Percentiles rank a stretch among this genome's conserved stretches.
These are phyloP conservation scores for Pharus latifolius DNA, from an alignment of 176 grass and related monocot genomes.

Conservation along the genomic window DNA sequence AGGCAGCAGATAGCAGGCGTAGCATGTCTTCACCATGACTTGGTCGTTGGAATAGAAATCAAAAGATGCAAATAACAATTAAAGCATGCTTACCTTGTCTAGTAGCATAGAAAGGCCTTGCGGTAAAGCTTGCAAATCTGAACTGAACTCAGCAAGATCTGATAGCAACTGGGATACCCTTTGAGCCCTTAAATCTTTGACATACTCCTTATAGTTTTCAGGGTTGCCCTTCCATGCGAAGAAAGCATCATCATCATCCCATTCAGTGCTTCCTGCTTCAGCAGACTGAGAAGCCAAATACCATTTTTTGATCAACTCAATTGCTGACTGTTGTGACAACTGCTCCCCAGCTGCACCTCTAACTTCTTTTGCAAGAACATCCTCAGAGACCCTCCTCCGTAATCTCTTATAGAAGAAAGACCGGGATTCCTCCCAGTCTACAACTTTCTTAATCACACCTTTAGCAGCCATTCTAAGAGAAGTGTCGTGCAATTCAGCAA, in stretches of 20 bases:
- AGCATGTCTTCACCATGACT: too few relatives aligned
- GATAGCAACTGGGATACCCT: conserved; percentile 18
- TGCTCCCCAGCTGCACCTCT: conserved; percentile 26
- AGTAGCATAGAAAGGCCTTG: conserved; percentile 35
- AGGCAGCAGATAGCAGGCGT: too few relatives aligned
- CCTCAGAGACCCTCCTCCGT: conserved; percentile 33
- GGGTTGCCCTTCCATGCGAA: conserved; percentile 41
- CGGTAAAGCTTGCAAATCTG: conserved; percentile 25
- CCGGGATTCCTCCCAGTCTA: conserved; percentile 39
- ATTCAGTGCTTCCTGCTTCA: not conserved
- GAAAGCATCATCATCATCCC: conserved; percentile 52
- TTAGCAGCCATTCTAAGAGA: conserved; percentile 47
- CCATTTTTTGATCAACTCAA: conserved; percentile 37
- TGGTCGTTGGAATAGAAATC: too few relatives aligned
- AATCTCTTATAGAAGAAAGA: conserved; percentile 51
- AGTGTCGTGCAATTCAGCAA: conserved; percentile 48
- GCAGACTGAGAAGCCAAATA: not conserved
- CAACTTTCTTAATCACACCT: too few relatives aligned
- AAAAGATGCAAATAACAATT: not conserved
- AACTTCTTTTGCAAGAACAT: conserved; percentile 20
- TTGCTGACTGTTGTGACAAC: conserved; percentile 22
- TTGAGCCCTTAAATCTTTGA: conserved; percentile 40
- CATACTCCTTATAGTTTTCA: conserved; percentile 30
- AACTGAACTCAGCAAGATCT: not conserved
- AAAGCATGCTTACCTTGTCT: conserved; percentile 27